Base-by-base conservation (phyloP, 1,139 yeast species). In the Saccharomyces hybrid region DNA sequence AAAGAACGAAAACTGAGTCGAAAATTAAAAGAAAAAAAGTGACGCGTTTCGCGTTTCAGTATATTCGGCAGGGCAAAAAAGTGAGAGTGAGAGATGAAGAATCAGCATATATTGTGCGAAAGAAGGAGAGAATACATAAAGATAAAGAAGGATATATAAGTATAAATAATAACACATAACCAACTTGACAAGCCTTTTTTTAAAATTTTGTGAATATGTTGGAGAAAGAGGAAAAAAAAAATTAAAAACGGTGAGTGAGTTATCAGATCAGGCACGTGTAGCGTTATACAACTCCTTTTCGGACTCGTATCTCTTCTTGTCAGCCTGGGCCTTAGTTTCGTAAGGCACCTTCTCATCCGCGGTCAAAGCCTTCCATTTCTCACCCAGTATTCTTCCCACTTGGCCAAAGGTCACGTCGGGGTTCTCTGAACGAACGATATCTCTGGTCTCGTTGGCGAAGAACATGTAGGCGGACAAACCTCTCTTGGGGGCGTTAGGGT, bases 401-500 rank as follows among this genome's bases (percentile, higher is more conserved):
- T 88, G 91, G 65, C 96, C 96, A 69, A 91, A 90, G 53, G 91
- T 75, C 66, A 88, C 87, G 72, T 95, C 96, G 63, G 96, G 96
- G 81, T 91, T 88, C 73, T 90, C 96, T 60, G 93, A 84, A 74
- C 96, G 82, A 65, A 93, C 96, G 63, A 83, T 82, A 74, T 91
- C 97, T 79, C 98, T 90, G 82, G 88, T 87, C 70, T 90, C 97
- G 71, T 89, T 90, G 67, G 99, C 98, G 71, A 91, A 93, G 82
- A 88, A 91, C 98, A 93, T 91, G 84, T 93, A 93, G 55, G 98
- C 97, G 59, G 97, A 89, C 71, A 93, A 79, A 44, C 98, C 89
- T 76, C 98, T 86, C 88, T 93, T 93, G 73, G 99, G 99, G 62
- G 99, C 99, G 75, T 91, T 91, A 77, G 98, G 98, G 76, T 93